Evolutionary conservation across 2,329 filamentous ascomycete species (phyloP).

Genomic region (Plectosphaerella cucumerina): DNA sequence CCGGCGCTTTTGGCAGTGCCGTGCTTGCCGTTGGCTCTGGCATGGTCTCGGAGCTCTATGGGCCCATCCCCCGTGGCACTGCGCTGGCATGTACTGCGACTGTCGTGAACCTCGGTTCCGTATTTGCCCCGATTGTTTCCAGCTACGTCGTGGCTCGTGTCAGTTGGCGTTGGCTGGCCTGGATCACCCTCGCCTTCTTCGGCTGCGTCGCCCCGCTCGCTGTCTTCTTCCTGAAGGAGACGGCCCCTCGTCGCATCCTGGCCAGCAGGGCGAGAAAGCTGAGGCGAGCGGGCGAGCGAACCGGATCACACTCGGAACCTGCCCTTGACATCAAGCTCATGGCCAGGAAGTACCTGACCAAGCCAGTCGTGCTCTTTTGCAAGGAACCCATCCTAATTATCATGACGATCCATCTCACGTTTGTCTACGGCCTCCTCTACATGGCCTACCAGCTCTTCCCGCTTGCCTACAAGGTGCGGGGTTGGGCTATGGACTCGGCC

Average conservation of each 20-base stretch:
- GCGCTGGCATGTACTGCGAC: background rate
- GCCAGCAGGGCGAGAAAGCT: background rate
- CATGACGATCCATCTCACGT: constrained; percentile 60
- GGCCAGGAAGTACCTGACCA: background rate
- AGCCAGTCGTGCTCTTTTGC: constrained; percentile 48
- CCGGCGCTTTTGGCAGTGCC: constrained; percentile 58
- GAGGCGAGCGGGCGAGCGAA: background rate
- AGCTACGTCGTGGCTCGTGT: background rate
- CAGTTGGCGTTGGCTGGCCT: background rate
- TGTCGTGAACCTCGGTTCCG: background rate
- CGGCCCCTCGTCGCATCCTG: background rate
- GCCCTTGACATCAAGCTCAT: background rate
- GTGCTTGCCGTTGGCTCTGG: constrained; percentile 40
- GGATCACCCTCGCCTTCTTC: background rate
- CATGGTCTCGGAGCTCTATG: background rate
- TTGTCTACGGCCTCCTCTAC: constrained; percentile 51
- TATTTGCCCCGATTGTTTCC: background rate
- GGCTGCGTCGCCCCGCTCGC: background rate
- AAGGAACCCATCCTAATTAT: constrained; percentile 63
- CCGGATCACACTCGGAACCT: background rate
- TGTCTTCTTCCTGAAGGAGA: background rate
- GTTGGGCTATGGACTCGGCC: constrained; percentile 53
- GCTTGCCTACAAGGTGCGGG: constrained; percentile 58
- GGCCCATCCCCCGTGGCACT: background rate
- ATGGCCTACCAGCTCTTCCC: constrained; percentile 52